These are phyloP conservation scores for Sporothrix dimorphospora DNA, from an alignment of 2,329 filamentous ascomycete genomes.

Conservation along the genomic window DNA sequence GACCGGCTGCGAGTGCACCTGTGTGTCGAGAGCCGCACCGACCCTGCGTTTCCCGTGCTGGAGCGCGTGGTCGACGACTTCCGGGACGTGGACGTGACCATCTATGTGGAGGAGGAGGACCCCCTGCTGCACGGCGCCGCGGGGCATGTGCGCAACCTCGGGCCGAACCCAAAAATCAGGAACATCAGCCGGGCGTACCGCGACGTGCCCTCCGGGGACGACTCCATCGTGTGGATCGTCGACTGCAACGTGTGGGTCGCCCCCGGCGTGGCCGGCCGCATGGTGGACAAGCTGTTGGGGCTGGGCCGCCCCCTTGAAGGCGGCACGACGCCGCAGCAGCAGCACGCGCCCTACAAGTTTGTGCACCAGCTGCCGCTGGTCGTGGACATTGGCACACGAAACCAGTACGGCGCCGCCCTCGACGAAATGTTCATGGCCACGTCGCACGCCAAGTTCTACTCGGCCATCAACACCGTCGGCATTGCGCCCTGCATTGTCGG, in stretches of 20 bases:
- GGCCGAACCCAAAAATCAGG: slow-evolving; percentile 97
- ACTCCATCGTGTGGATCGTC: slow-evolving; percentile 91
- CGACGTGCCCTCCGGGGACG: slow-evolving; percentile 83
- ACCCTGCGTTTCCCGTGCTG: slow-evolving; percentile 78
- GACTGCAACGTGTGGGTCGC: slow-evolving; percentile 97
- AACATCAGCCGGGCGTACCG: slow-evolving; percentile 94
- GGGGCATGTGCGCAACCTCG: slow-evolving; percentile 63
- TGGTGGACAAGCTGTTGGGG: slow-evolving; percentile 87
- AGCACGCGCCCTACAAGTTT: slow-evolving; percentile 72
- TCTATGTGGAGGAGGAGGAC: slow-evolving; percentile 49
- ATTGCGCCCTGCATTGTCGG: slow-evolving; percentile 92
- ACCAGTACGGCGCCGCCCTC: slow-evolving; percentile 68
- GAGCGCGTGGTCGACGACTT: slow-evolving; percentile 73
- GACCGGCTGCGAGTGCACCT: slow-evolving; percentile 79
- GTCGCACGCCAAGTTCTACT: slow-evolving; percentile 95
- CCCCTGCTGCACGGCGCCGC: slow-evolving; percentile 44
- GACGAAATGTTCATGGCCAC: slow-evolving; percentile 96
- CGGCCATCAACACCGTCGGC: slow-evolving; percentile 90
- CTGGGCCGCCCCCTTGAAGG: slow-evolving; percentile 50
- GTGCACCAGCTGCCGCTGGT: slow-evolving; percentile 92
- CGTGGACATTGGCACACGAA: slow-evolving; percentile 62
- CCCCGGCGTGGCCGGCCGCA: slow-evolving; percentile 75
- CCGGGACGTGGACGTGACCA: slow-evolving; percentile 73
- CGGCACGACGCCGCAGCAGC: no score
- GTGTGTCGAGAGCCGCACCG: slow-evolving; percentile 74